Conservation (phyloP, 352 stramenopile species). For the Phytophthora syringae region DNA sequence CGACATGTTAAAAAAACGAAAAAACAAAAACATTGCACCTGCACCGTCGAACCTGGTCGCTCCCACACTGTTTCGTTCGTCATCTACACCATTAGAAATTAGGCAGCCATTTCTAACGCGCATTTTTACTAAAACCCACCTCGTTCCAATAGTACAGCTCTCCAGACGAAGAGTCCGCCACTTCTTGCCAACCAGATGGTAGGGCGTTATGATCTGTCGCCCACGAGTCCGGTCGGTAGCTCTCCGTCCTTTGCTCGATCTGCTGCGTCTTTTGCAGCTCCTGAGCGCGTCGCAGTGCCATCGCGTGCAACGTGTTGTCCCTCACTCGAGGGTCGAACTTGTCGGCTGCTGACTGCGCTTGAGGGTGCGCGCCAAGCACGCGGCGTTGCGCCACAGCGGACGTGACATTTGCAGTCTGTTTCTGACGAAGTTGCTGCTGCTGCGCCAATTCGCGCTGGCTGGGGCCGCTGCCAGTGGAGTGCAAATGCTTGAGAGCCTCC, state of each 20-base stretch:
- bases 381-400: conserved; percentile 49
- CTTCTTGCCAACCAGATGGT: conserved; percentile 60
- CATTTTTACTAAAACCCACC: conserved; percentile 30
- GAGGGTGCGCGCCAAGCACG: conserved; percentile 31
- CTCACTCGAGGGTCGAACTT: conserved; percentile 53
- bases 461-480: conserved; percentile 66
- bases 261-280: conserved; percentile 46
- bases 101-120: conserved; percentile 1
- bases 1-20: neutral
- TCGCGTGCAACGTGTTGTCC: conserved; percentile 82
- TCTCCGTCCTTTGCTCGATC: conserved; percentile 23
- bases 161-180: conserved; percentile 52
- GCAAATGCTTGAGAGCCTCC: conserved; percentile 67
- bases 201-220: conserved; percentile 34
- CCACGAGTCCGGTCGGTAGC: conserved; percentile 13
- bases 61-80: conserved; percentile 85
- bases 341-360: conserved; percentile 18
- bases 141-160: conserved; percentile 87
- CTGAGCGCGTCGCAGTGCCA: conserved; percentile 52
- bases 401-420: conserved; percentile 53
- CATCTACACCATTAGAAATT: conserved; percentile 36
- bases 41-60: conserved; percentile 33
- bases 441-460: too few species aligned
- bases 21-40: neutral
- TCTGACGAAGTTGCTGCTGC: conserved; percentile 63